Conservation (phyloP, 306 rosid species). For the Abrus precatorius region DNA sequence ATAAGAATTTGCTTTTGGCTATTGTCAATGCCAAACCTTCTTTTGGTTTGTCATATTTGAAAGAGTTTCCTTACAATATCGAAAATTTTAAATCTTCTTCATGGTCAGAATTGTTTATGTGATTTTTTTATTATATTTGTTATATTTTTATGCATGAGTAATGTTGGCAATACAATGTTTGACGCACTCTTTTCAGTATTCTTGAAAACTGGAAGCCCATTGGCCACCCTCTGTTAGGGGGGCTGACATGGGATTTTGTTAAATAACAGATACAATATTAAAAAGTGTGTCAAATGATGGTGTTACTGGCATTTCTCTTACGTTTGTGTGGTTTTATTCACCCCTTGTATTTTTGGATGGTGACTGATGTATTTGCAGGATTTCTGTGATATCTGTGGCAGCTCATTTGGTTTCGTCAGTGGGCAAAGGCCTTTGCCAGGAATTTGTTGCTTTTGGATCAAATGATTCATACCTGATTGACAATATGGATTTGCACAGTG, state of each 20-base stretch:
- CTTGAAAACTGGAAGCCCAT: neutral
- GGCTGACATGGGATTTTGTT: neutral
- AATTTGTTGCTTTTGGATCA: slow-evolving; percentile 53
- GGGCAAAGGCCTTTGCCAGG: slow-evolving; percentile 61
- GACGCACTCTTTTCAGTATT: neutral
- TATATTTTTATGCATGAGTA: slow-evolving; percentile 16
- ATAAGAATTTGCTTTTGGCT: slow-evolving; percentile 81
- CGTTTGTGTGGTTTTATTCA: neutral
- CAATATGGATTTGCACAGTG: slow-evolving; percentile 57
- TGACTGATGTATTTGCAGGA: slow-evolving; percentile 74
- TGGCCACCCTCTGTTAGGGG: neutral
- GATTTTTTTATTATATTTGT: slow-evolving; percentile 26
- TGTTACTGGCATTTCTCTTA: slow-evolving; percentile 18
- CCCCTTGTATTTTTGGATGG: slow-evolving; percentile 34
- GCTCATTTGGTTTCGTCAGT: slow-evolving; percentile 73
- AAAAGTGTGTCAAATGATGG: neutral
- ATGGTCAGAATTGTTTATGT: slow-evolving; percentile 69
- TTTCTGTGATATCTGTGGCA: slow-evolving; percentile 65
- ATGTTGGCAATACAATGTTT: neutral
- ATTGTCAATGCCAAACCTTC: slow-evolving; percentile 67
- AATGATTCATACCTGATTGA: slow-evolving; percentile 47
- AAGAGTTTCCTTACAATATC: slow-evolving; percentile 87
- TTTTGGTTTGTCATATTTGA: slow-evolving; percentile 81
- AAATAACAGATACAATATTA: neutral
- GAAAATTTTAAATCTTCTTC: slow-evolving; percentile 72